Percentiles rank a stretch among this genome's conserved stretches.
These are phyloP conservation scores for Geranium incanum DNA, from an alignment of 441 rosid species.

Conservation along the genomic window DNA sequence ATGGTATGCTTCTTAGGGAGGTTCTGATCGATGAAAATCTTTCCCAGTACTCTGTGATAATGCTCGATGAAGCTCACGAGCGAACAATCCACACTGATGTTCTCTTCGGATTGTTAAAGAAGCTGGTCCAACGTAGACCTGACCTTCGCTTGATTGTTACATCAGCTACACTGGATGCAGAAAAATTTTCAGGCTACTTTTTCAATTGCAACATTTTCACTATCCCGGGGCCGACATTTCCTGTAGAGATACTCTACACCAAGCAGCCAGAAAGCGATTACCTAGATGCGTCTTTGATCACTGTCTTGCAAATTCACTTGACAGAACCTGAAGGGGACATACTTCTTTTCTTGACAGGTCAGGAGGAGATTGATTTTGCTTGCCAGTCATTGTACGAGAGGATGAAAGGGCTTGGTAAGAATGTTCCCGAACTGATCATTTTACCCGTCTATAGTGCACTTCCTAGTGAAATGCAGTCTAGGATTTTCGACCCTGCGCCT, in stretches of 20 bases:
- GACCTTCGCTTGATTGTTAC: slow-evolving; percentile 80
- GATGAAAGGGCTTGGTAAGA: slow-evolving; percentile 70
- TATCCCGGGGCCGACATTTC: slow-evolving; percentile 83
- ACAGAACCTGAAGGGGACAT: slow-evolving; percentile 82
- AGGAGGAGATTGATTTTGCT: slow-evolving; percentile 89
- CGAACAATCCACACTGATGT: slow-evolving; percentile 84
- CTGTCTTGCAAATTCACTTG: slow-evolving; percentile 78
- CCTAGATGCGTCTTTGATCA: slow-evolving; percentile 69
- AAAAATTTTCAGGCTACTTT: slow-evolving; percentile 80
- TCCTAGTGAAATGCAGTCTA: slow-evolving; percentile 88
- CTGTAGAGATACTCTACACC: slow-evolving; percentile 74
- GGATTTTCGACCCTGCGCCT: slow-evolving; percentile 76
- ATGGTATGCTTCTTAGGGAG: slow-evolving; percentile 82
- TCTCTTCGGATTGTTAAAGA: slow-evolving; percentile 73
- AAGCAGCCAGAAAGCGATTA: slow-evolving; percentile 81
- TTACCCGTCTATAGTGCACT: slow-evolving; percentile 81
- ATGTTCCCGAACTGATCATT: slow-evolving; percentile 74
- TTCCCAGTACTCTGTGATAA: slow-evolving; percentile 64
- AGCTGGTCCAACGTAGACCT: slow-evolving; percentile 58
- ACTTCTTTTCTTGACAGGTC: slow-evolving; percentile 79
- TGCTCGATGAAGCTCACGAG: slow-evolving; percentile 94
- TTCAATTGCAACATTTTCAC: slow-evolving; percentile 74
- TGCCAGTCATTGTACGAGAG: slow-evolving; percentile 75
- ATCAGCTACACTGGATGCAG: slow-evolving; percentile 84
- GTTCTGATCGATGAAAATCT: slow-evolving; percentile 62